These are phyloP conservation scores for Intubia oerlemansii DNA, from an alignment of 2,329 filamentous ascomycete species.

Conservation along the genomic window DNA sequence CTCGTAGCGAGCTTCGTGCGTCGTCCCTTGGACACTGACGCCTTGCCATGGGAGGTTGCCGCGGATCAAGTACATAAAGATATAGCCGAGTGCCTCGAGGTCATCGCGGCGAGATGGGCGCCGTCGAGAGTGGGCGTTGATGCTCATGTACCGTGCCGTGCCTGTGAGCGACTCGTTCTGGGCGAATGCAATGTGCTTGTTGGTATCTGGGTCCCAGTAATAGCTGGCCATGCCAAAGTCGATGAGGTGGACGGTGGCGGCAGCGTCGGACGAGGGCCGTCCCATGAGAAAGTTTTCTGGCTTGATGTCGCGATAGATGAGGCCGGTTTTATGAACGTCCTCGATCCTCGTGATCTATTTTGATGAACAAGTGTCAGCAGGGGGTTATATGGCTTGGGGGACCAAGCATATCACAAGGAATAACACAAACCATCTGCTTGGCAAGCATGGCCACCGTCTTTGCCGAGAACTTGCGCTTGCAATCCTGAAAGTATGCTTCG, in stretches of 20 bases:
- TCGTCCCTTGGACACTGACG: constrained; percentile 46
- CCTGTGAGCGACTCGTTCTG: constrained; percentile 92
- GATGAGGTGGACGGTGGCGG: constrained; percentile 92
- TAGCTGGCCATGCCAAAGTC: constrained; percentile 99
- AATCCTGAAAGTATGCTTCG: constrained; percentile 5
- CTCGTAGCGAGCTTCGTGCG: constrained; percentile 91
- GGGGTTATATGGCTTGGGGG: no score
- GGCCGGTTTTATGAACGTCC: constrained; percentile 89
- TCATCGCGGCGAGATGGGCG: constrained; percentile 94
- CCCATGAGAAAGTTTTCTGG: constrained; percentile 98
- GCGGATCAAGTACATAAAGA: constrained; percentile 53
- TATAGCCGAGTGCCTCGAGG: constrained; percentile 67
- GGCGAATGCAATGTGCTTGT: constrained; percentile 93
- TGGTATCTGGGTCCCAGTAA: constrained; percentile 94
- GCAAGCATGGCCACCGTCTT: constrained; percentile 8
- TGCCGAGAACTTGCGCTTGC: constrained; percentile 4
- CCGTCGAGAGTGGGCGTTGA: constrained; percentile 92
- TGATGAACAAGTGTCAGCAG: background rate
- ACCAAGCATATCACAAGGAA: background rate
- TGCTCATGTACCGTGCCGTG: constrained; percentile 97
- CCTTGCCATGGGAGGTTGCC: constrained; percentile 52
- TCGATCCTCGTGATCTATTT: constrained; percentile 66
- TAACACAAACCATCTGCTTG: constrained; percentile 7
- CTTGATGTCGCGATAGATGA: constrained; percentile 98
- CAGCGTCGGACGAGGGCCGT: constrained; percentile 66